Evolutionary conservation across 176 grass and related monocot species (phyloP).

Genomic region (Elymus sibiricus): DNA sequence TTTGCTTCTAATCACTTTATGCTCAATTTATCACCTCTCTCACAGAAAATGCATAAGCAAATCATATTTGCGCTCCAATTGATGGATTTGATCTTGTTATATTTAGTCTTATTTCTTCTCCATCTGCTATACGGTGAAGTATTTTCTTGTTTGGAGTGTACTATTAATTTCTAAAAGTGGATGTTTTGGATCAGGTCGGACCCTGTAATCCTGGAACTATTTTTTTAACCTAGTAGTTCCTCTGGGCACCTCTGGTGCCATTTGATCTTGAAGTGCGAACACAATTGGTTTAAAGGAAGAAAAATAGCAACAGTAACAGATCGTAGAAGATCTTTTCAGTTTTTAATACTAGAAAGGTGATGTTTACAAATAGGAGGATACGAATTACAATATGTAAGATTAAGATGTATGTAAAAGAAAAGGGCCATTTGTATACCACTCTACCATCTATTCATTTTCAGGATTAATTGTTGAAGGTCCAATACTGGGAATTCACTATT

Average conservation of each 20-base stretch:
- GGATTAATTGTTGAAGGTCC: not conserved
- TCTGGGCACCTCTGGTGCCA: not conserved
- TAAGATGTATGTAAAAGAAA: not conserved
- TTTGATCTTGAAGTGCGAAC: not conserved
- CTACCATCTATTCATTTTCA: not conserved
- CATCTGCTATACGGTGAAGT: not conserved
- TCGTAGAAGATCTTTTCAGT: not conserved
- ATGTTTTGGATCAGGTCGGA: not conserved
- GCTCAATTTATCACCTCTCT: not conserved
- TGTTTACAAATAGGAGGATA: not conserved
- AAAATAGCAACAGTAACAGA: not conserved
- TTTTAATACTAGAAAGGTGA: not conserved
- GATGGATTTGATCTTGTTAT: not conserved
- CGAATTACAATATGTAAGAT: not conserved
- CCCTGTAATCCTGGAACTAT: not conserved
- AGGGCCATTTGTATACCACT: not conserved
- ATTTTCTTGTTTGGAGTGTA: not conserved
- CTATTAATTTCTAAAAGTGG: not conserved
- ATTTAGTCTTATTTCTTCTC: not conserved
- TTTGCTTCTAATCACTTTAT: not conserved
- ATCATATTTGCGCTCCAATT: not conserved
- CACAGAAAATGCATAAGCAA: not conserved
- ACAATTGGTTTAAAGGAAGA: not conserved
- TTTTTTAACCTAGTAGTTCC: not conserved
- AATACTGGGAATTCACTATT: not conserved